Base-by-base conservation (phyloP, 352 stramenopile species). In the Pythium monospermum region DNA sequence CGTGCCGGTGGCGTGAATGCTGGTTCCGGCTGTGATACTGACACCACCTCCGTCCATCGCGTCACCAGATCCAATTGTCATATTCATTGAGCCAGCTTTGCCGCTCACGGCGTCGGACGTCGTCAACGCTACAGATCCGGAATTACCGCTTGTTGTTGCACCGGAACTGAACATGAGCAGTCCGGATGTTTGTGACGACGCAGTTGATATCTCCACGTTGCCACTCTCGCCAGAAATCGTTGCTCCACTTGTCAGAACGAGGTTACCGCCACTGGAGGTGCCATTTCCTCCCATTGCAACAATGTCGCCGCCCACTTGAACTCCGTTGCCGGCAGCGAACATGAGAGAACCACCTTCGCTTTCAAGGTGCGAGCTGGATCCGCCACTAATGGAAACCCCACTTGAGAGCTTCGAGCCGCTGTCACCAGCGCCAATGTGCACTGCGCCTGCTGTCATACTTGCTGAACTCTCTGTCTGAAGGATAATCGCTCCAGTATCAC, bases 191-290 rank as follows among this genome's bases (percentile, higher is more conserved):
- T 35, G 8, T 8, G 30, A 8, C 13, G 8, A 35, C 7, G 50
- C 50, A 4, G 50, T 57, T 16, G 39, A 39, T 22, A 57, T 57
- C 7, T 30, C 1, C 7, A 57, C 37, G 18, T 27, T 47, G 3
- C 64, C 64, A 19, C 64, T 71, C 6, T 37, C 49, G 3, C 41
- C 43, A 12, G 23, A 44, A 8, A 27, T 6, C 22, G 55, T 63
- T 18, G 33, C 22, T 8, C 49, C 49, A 32, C 37, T 36, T 28
- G 15, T 54, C 2, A 49, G 6, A 1, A 4, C n/a, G 15, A 49
- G 8, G 23, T n/a, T 38, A 10, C 25, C 42, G 4, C 42, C 42
- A 8, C 8, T 39, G 18, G 25, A 10, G 3, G 35, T 15, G 18
- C 42, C 38, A 4, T 35, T 13, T 10, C 47, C 47, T 19, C 47